Percentiles rank a stretch among this genome's conserved stretches.
phyloP scores from a whole-genome alignment of 768 basidiomycete species.

The Kwoniella pini region DNA sequence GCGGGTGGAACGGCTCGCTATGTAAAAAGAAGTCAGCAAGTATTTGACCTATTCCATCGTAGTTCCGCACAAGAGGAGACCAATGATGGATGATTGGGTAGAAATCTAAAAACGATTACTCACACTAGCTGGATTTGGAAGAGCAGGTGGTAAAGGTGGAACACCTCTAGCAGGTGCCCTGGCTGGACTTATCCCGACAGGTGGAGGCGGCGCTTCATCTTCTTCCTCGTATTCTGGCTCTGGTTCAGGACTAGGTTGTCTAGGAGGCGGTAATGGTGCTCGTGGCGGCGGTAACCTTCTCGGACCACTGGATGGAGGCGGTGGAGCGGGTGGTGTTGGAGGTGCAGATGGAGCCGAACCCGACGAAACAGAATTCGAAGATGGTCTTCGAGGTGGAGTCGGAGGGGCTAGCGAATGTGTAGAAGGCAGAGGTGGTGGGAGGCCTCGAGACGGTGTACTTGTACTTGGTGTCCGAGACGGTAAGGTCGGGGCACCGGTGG shows the following conservation, averaged over 20 bases:
- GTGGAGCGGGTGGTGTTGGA: constrained; percentile 23
- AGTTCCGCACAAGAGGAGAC: not conserved
- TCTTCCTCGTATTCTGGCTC: constrained; percentile 29
- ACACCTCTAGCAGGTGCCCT: constrained; percentile 23
- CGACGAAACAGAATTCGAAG: constrained; percentile 14
- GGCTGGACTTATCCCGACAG: constrained; percentile 46
- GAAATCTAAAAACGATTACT: constrained; percentile 3
- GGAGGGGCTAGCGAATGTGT: constrained; percentile 18
- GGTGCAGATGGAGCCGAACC: constrained; percentile 25
- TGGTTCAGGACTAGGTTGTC: constrained; percentile 14
- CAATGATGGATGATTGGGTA: not conserved
- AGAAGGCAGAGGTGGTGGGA: constrained; percentile 30
- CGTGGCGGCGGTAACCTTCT: constrained; percentile 30
- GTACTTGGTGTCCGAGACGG: constrained; percentile 51
- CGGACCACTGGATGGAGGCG: constrained; percentile 24
- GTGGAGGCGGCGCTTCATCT: constrained; percentile 42
- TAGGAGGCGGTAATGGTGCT: constrained; percentile 25
- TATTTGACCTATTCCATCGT: no score
- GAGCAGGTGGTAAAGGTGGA: constrained; percentile 25
- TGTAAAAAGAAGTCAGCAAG: not conserved
- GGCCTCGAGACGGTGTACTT: constrained; percentile 27
- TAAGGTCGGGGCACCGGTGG: constrained; percentile 28
- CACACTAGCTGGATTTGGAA: constrained; percentile 23
- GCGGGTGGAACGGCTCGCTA: constrained; percentile 25
- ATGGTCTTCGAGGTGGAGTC: constrained; percentile 17